Evolutionary conservation across 805 yeast genomes (phyloP).

Genomic region (Candida sonorensis): DNA sequence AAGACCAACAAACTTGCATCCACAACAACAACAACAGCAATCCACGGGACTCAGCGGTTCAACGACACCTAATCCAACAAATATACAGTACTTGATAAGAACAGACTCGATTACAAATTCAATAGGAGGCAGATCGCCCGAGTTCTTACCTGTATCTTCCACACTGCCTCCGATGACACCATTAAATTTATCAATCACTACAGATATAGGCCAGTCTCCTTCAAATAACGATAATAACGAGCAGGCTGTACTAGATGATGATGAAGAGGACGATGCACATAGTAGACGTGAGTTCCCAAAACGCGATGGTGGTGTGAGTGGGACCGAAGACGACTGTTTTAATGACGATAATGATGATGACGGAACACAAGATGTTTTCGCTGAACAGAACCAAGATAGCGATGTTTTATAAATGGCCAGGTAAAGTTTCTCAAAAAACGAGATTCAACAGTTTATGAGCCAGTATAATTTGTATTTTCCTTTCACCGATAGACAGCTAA

Average conservation of each 20-base stretch:
- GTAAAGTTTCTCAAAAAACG: too few species aligned
- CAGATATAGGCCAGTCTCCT: constrained; percentile 8
- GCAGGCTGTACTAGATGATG: constrained; percentile 13
- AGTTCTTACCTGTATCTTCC: constrained; percentile 27
- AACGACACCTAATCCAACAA: constrained; percentile 2
- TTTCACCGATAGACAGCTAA: too few species aligned
- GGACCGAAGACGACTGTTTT: too few species aligned
- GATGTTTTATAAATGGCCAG: constrained; percentile 6
- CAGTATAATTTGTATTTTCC: too few species aligned
- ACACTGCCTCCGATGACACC: constrained; percentile 34
- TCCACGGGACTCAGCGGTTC: constrained; percentile 5
- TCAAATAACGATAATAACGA: too few species aligned
- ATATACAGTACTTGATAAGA: constrained; percentile 9
- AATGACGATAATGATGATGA: constrained; percentile 7
- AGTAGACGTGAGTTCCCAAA: too few species aligned
- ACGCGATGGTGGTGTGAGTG: too few species aligned
- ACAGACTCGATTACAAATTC: constrained; percentile 20
- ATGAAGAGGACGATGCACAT: constrained; percentile 9
- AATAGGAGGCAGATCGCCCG: constrained; percentile 28
- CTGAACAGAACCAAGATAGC: constrained; percentile 16
- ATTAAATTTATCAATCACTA: constrained; percentile 21
- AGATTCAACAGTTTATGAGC: too few species aligned
- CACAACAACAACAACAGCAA: constrained; percentile 13
- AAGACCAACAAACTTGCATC: too few species aligned
- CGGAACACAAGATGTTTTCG: constrained; percentile 14